Evolutionary conservation across 129 eudicot genomes (phyloP), one percentile per base, ranked within the genome.

Genomic region (Smallanthus sonchifolius): DNA sequence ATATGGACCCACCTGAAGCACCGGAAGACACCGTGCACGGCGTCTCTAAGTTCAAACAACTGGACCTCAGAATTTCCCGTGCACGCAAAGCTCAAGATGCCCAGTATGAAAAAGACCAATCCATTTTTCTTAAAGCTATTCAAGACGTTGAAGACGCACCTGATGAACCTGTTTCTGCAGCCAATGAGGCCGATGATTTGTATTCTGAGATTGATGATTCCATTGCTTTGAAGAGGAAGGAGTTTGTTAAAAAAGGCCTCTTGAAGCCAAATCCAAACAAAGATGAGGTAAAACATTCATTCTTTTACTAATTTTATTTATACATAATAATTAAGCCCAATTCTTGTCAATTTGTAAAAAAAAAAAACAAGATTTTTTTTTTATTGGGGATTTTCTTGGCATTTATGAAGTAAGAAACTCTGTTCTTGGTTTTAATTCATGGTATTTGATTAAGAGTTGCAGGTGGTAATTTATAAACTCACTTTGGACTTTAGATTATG

Each of bases 11-110:
- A 0, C 98, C 98, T 0, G 98, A 94, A 78, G 98, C 96, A 8
- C 89, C 92, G 5, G 98, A 94, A 66, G 98, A 94, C 79, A 79
- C 96, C 5, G 82, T 83, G 81, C 98, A 94, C 80, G 97, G 97
- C n/a, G 93, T 90, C 39, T 75, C 87, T 51, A 90, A 82, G 63
- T 93, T 87, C 92, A 84, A 88, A 74, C 97, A 94, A 51, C 87
- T 94, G 20, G 84, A 87, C 70, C 85, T 87, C 72, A 89, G 92
- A 52, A 93, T 93, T 3, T 79, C 91, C 13, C 89, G 91, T 6
- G 97, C 97, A 11, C 79, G 96, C 30, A 87, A 87, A 62, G 77
- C 77, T 59, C 86, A 91, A 73, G 93, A 94, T 5, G 96, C 87
- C 15, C 75, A 86, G 52, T 84, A 57, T 78, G 57, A 77, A 34